These are phyloP conservation scores for Hamigera avellanea DNA, from an alignment of 495 filamentous ascomycete species.

Conservation along the genomic window DNA sequence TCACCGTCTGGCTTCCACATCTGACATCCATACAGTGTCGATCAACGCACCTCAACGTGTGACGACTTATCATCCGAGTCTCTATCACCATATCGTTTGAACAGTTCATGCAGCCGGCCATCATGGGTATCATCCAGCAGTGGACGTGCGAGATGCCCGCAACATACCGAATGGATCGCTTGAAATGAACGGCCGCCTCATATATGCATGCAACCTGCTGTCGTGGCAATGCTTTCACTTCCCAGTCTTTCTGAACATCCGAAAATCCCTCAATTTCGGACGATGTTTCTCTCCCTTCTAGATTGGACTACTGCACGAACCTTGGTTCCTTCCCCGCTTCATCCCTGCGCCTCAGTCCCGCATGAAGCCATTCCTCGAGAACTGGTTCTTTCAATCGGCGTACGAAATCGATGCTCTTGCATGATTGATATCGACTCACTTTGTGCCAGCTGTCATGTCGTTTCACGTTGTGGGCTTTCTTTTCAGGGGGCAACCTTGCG, in stretches of 20 bases:
- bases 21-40: conserved; percentile 18
- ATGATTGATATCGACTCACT: conserved; percentile 20
- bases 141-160: conserved; percentile 29
- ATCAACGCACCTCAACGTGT: conserved; percentile 25
- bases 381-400: conserved; percentile 2
- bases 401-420: conserved; percentile 28
- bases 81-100: conserved; percentile 18
- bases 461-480: conserved; percentile 24
- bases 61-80: conserved; percentile 29
- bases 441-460: conserved; percentile 30
- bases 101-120: conserved; percentile 24
- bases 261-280: conserved; percentile 35
- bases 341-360: conserved; percentile 9
- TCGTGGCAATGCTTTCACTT: conserved; percentile 24
- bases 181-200: conserved; percentile 28
- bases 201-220: conserved; percentile 30
- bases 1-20: conserved; percentile 11
- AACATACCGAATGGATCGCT: conserved; percentile 21
- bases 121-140: conserved; percentile 18
- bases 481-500: conserved; percentile 16
- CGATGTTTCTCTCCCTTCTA: conserved; percentile 13
- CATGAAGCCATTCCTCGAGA: conserved; percentile 12
- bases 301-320: conserved; percentile 21
- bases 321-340: conserved; percentile 24
- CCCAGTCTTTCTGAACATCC: conserved; percentile 16